phyloP scores from a whole-genome alignment of 148 eudicot species.

The Cornus florida region DNA sequence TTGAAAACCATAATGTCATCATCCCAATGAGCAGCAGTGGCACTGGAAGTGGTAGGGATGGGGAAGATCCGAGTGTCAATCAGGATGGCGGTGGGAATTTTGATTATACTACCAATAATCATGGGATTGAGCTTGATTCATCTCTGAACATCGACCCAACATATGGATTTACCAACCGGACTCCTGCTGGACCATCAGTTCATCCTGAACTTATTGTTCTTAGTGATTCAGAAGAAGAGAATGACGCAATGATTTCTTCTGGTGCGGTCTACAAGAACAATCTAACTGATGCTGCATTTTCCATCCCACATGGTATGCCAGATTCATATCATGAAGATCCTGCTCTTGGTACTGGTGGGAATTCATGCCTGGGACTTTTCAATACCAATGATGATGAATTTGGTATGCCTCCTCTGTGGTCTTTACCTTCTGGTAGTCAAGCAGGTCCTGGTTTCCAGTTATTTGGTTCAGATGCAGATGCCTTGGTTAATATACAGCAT shows the following conservation, averaged over 20 bases:
- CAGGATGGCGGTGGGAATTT: conserved; percentile 48
- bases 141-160: conserved; percentile 42
- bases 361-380: conserved; percentile 65
- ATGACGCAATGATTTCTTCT: conserved; percentile 30
- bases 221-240: conserved; percentile 81
- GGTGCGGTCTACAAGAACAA: conserved; percentile 23
- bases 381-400: conserved; percentile 60
- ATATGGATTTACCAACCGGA: conserved; percentile 34
- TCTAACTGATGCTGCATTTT: conserved; percentile 29
- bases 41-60: conserved; percentile 66
- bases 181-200: conserved; percentile 29
- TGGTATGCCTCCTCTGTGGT: conserved; percentile 63
- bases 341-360: conserved; percentile 50
- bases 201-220: conserved; percentile 62
- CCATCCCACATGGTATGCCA: conserved; percentile 45
- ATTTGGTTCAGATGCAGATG: conserved; percentile 71
- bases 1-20: conserved; percentile 34
- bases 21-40: conserved; percentile 68
- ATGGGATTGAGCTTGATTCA: conserved; percentile 56
- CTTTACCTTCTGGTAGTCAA: conserved; percentile 62
- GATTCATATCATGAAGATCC: conserved; percentile 63
- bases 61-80: conserved; percentile 59
- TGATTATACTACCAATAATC: conserved; percentile 40
- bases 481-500: conserved; percentile 51
- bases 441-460: conserved; percentile 68